Evolutionary conservation across 148 eudicot genomes (phyloP), one percentile per base, ranked within the genome.

Genomic region (Polygonum aviculare): DNA sequence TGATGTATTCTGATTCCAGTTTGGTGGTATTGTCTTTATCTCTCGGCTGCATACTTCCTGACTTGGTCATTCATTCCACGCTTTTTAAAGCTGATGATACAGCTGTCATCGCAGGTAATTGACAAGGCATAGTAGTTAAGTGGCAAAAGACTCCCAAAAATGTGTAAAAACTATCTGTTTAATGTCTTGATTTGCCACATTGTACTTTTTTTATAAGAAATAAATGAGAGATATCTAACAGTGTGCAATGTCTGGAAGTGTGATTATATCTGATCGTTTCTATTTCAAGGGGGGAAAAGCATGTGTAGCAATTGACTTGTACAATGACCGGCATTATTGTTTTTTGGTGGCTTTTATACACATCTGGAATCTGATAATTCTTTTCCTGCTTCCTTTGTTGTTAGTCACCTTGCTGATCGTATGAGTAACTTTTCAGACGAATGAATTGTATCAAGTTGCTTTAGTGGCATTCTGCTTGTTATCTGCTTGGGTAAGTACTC

Each of bases 391-490:
- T 40, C 31, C 33, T 16, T 47, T 4, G 2, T 35, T 8, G 31
- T 9, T 73, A 45, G 22, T 65, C n/a, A 12, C 19, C 38, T 51
- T 74, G 45, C 72, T 48, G 57, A 6, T 74, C 49, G 47, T 31
- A 73, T 70, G 39, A 79, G 31, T 38, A 16, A 73, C 49, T 83
- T 39, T 76, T 73, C 96, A 96, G 99, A 93, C 99, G 69, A 96
- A 93, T 81, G 99, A 96, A 83, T 96, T 96, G 21, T 96, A 91
- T 85, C 99, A 96, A 86, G 93, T 96, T 57, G 98, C 99, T 77
- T 79, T 87, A 74, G 99, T 96, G 81, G 99, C 99, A 12, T 96
- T 96, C 88, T 96, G 99, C 90, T 85, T 96, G 81, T 81, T 93
- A 79, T 93, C 98, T 75, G 99, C 98, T 76, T 93, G 98, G 99